A percentile compares a stretch with the other conserved stretches of the same genome.
Evolutionary conservation across 176 grass and related monocot genomes (phyloP).

Genomic region (Microstegium vimineum): DNA sequence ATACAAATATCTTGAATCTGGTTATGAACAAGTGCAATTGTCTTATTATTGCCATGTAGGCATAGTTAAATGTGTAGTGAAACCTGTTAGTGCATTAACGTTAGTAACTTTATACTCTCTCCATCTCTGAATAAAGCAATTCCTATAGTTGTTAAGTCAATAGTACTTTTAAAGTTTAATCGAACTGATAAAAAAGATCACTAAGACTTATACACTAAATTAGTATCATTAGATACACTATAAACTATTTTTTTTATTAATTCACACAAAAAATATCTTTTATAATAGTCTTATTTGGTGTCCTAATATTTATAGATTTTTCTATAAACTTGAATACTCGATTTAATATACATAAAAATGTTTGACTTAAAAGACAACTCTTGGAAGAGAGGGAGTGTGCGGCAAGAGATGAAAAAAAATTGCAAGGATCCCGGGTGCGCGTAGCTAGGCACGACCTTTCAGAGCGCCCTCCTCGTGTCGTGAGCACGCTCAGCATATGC

Average conservation of each 20-base stretch:
- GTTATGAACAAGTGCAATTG: no score
- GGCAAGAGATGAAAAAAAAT: no score
- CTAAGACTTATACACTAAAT: background rate
- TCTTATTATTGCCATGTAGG: background rate
- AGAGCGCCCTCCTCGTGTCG: background rate
- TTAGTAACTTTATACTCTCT: no score
- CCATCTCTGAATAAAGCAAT: background rate
- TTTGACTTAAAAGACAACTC: no score
- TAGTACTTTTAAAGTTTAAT: background rate
- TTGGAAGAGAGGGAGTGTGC: no score
- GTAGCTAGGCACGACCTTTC: background rate
- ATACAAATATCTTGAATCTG: background rate
- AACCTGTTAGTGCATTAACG: no score
- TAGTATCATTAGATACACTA: no score
- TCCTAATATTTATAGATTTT: background rate
- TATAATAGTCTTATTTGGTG: background rate
- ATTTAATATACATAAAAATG: no score
- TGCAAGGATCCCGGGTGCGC: background rate
- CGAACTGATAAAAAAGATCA: background rate
- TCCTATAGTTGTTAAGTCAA: background rate
- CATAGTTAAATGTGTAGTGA: background rate
- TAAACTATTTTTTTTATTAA: background rate
- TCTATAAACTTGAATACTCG: no score
- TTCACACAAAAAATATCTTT: no score
- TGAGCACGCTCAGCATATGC: constrained; percentile 67